Evolutionary conservation across 371 early-diverging fungal genomes (phyloP).

Genomic region (Actinomortierella ambigua): DNA sequence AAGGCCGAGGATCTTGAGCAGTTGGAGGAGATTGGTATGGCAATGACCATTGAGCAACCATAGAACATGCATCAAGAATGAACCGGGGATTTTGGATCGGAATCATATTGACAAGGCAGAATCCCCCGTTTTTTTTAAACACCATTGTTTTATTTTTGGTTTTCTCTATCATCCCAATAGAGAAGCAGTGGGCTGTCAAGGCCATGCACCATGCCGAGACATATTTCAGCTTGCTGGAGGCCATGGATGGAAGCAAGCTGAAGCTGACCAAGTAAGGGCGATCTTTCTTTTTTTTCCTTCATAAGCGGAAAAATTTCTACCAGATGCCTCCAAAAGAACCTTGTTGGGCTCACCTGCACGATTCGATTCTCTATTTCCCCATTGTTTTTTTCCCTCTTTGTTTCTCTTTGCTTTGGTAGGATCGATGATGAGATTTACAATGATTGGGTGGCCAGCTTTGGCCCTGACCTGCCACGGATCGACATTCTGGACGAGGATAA

Average conservation of each 20-base stretch:
- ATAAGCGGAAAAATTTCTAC: neutral
- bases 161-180: conserved; percentile 34
- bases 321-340: neutral
- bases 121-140: neutral
- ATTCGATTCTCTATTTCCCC: neutral
- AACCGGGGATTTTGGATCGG: neutral
- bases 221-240: conserved; percentile 79
- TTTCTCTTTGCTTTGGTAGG: conserved; percentile 27
- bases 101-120: neutral
- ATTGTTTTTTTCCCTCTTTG: neutral
- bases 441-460: conserved; percentile 74
- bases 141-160: conserved; percentile 1
- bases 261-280: conserved; percentile 74
- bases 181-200: conserved; percentile 95
- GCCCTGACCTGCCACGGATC: conserved; percentile 61
- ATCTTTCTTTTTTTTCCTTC: neutral
- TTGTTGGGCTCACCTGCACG: neutral
- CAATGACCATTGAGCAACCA: neutral
- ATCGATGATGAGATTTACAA: conserved; percentile 85
- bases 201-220: conserved; percentile 94
- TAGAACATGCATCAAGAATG: neutral
- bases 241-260: conserved; percentile 70
- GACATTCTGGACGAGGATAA: conserved; percentile 69
- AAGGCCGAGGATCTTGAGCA: conserved; percentile 80
- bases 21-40: conserved; percentile 77